Percentiles rank a stretch among this genome's conserved stretches.
Evolutionary conservation across 768 basidiomycete species (phyloP).

Genomic region (Sarcodon sp.): DNA sequence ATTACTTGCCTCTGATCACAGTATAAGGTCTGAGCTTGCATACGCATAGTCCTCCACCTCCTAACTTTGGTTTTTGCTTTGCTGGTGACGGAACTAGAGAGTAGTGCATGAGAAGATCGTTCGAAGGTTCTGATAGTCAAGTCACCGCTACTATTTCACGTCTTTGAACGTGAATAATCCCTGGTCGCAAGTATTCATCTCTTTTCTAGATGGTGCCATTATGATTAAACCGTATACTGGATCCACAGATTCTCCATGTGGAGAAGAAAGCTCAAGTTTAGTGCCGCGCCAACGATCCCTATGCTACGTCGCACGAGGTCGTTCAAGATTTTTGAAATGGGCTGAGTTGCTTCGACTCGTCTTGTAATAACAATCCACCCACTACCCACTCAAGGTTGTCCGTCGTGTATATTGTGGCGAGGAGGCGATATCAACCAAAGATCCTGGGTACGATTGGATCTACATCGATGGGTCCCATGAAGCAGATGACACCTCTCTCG

Average conservation of each 20-base stretch:
- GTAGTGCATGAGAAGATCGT: slow-evolving; percentile 5
- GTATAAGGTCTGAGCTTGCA: background rate
- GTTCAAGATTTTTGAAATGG: slow-evolving; percentile 6
- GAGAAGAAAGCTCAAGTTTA: slow-evolving; percentile 11
- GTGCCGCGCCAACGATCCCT: slow-evolving; percentile 12
- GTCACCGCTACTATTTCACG: slow-evolving; percentile 9
- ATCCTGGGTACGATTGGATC: slow-evolving; percentile 42
- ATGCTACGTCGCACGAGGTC: slow-evolving; percentile 3
- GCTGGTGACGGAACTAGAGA: slow-evolving; percentile 12
- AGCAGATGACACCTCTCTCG: slow-evolving; percentile 47
- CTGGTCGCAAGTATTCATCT: slow-evolving; percentile 13
- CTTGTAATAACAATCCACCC: background rate
- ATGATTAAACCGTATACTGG: background rate
- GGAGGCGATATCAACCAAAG: slow-evolving; percentile 25
- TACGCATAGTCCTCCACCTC: slow-evolving; percentile 3
- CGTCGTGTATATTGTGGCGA: no score
- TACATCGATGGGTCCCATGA: slow-evolving; percentile 50
- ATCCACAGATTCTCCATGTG: slow-evolving; percentile 11
- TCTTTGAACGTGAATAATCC: slow-evolving; percentile 14
- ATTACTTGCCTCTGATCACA: background rate
- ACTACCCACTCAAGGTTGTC: no score
- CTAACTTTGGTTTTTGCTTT: slow-evolving; percentile 9
- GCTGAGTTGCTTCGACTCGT: background rate
- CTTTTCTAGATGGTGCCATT: background rate
- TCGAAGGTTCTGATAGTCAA: slow-evolving; percentile 1